These are phyloP conservation scores for Trichosporon sp. DNA, from an alignment of 1,284 basidiomycete species.

Conservation along the genomic window DNA sequence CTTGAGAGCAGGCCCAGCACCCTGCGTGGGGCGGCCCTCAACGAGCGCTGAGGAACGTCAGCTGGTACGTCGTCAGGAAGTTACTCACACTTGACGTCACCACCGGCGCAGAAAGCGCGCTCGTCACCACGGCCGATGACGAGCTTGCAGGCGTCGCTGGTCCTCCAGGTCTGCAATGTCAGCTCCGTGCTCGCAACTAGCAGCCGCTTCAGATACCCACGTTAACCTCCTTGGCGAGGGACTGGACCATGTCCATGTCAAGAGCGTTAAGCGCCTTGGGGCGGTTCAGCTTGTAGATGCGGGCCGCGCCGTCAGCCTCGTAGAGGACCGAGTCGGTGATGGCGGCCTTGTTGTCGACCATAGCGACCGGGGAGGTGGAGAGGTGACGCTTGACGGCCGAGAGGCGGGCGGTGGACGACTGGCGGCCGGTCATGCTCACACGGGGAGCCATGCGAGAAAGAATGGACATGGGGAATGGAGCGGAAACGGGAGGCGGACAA, in stretches of 20 bases:
- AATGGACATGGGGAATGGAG: conserved; percentile 21
- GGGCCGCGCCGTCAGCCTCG: conserved; percentile 24
- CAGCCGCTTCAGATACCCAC: conserved; percentile 23
- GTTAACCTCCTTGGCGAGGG: conserved; percentile 56
- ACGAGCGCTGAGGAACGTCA: conserved; percentile 14
- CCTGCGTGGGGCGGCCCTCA: conserved; percentile 25
- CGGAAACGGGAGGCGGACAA: background rate
- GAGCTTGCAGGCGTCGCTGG: conserved; percentile 66
- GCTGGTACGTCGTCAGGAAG: background rate
- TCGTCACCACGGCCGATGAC: conserved; percentile 74
- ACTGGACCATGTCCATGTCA: conserved; percentile 72
- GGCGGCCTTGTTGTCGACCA: conserved; percentile 10
- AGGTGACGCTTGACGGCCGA: conserved; percentile 34
- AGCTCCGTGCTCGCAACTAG: background rate
- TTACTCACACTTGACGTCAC: conserved; percentile 63
- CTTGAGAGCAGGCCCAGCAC: conserved; percentile 58
- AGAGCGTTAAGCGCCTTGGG: conserved; percentile 82
- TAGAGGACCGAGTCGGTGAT: conserved; percentile 26
- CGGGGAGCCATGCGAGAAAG: conserved; percentile 25
- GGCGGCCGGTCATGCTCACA: conserved; percentile 21
- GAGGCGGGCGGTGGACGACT: conserved; percentile 26
- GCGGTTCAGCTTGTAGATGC: conserved; percentile 58
- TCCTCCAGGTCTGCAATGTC: conserved; percentile 65
- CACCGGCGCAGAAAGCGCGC: conserved; percentile 88
- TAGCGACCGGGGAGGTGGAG: conserved; percentile 20